Percentiles rank a stretch among this genome's conserved stretches.
These are phyloP conservation scores for Euptelea pleiosperma DNA, from an alignment of 164 flowering plant genomes.

Conservation along the genomic window DNA sequence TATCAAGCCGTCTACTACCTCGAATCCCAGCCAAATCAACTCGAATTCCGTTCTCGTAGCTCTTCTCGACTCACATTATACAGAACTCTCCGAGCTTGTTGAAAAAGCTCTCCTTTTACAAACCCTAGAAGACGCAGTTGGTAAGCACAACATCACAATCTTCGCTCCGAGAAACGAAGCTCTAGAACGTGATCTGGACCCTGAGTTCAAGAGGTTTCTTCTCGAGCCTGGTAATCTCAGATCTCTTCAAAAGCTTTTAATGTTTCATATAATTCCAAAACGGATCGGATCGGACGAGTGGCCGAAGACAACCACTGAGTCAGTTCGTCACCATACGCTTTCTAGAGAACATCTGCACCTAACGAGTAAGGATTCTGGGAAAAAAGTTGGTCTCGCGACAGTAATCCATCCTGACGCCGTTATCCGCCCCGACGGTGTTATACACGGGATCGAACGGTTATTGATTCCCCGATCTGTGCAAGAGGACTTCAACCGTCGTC, in stretches of 20 bases:
- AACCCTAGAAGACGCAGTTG: slow-evolving; percentile 59
- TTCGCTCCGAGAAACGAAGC: slow-evolving; percentile 75
- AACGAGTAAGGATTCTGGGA: slow-evolving; percentile 12
- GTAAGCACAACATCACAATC: slow-evolving; percentile 57
- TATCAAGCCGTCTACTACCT: not conserved
- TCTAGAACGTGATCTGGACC: slow-evolving; percentile 65
- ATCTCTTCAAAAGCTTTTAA: slow-evolving; percentile 60
- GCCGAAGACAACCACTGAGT: slow-evolving; percentile 22
- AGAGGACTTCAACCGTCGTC: slow-evolving; percentile 60
- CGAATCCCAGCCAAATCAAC: slow-evolving; percentile 35
- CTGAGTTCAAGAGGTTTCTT: slow-evolving; percentile 69
- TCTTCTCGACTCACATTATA: slow-evolving; percentile 78
- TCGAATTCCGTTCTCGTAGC: slow-evolving; percentile 79
- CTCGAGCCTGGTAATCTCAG: slow-evolving; percentile 65
- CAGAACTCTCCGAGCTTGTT: slow-evolving; percentile 69
- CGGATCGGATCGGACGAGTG: slow-evolving; percentile 44
- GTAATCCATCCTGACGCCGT: slow-evolving; percentile 56
- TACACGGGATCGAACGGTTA: slow-evolving; percentile 68
- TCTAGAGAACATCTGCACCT: slow-evolving; percentile 29
- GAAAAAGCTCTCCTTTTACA: slow-evolving; percentile 68
- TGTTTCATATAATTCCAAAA: slow-evolving; percentile 57
- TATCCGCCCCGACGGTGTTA: slow-evolving; percentile 71
- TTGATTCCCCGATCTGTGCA: slow-evolving; percentile 65
- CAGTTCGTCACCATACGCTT: slow-evolving; percentile 30
- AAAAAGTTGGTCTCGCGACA: slow-evolving; percentile 35